Conservation (phyloP, 306 rosid species). For the Cajanus cajan region DNA sequence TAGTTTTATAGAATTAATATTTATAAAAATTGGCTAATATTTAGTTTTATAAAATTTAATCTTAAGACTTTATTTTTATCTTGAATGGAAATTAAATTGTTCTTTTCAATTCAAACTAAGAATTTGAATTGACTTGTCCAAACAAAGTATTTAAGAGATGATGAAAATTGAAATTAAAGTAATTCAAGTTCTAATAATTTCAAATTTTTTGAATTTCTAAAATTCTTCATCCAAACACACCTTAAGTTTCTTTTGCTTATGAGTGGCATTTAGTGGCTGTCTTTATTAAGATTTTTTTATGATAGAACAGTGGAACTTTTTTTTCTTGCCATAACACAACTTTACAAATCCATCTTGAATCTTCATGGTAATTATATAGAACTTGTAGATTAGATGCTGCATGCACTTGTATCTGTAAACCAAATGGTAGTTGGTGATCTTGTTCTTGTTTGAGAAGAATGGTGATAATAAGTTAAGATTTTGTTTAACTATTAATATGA, state of each 20-base stretch:
- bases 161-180: too few relatives aligned
- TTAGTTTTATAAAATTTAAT: too few relatives aligned
- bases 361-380: background rate
- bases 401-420: background rate
- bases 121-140: too few relatives aligned
- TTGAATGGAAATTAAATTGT: too few relatives aligned
- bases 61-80: too few relatives aligned
- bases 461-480: background rate
- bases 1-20: too few relatives aligned
- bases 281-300: background rate
- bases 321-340: background rate
- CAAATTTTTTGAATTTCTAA: too few relatives aligned
- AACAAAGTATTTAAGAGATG: too few relatives aligned
- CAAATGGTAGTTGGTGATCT: background rate
- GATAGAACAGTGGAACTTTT: background rate
- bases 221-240: too few relatives aligned
- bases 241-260: conserved; percentile 12
- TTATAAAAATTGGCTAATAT: too few relatives aligned
- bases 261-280: background rate
- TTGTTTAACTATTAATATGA: background rate
- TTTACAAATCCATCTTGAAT: background rate
- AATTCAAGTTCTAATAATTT: too few relatives aligned
- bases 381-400: background rate
- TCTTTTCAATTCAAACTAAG: too few relatives aligned
- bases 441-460: background rate